Evolutionary conservation across 352 stramenopile genomes (phyloP).

Genomic region (Thalassiosira livingstoniorum): DNA sequence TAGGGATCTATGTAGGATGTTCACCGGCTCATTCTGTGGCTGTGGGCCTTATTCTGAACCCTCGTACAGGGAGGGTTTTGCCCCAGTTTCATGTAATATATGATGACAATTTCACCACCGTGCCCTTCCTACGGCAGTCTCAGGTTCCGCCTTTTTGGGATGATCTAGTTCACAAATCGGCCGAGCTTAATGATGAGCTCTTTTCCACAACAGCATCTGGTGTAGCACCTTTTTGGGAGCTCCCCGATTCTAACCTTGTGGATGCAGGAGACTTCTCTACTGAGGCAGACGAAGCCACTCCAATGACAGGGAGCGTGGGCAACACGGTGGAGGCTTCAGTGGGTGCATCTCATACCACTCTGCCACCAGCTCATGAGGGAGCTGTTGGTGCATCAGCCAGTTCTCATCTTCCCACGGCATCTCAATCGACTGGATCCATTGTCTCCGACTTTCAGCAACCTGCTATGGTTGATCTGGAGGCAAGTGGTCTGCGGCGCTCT

Average conservation of each 20-base stretch:
- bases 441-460: background rate
- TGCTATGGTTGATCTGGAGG: background rate
- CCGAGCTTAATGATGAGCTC: slow-evolving; percentile 15
- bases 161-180: slow-evolving; percentile 4
- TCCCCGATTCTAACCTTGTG: background rate
- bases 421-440: background rate
- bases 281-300: background rate
- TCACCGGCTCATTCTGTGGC: slow-evolving; percentile 7
- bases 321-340: no score
- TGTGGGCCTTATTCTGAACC: background rate
- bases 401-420: background rate
- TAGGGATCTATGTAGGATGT: slow-evolving; percentile 6
- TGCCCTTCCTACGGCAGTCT: background rate
- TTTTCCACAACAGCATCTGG: background rate
- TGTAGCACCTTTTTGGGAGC: background rate
- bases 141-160: slow-evolving; percentile 12
- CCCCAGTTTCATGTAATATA: slow-evolving; percentile 10
- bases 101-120: slow-evolving; percentile 20
- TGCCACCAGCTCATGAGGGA: background rate
- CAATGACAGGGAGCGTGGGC: background rate
- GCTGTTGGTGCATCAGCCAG: background rate
- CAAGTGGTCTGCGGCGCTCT: background rate
- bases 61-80: background rate
- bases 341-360: no score
- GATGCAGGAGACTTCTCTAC: background rate